Conservation (phyloP, 2,329 filamentous ascomycete species). For the Penicillium sp. region DNA sequence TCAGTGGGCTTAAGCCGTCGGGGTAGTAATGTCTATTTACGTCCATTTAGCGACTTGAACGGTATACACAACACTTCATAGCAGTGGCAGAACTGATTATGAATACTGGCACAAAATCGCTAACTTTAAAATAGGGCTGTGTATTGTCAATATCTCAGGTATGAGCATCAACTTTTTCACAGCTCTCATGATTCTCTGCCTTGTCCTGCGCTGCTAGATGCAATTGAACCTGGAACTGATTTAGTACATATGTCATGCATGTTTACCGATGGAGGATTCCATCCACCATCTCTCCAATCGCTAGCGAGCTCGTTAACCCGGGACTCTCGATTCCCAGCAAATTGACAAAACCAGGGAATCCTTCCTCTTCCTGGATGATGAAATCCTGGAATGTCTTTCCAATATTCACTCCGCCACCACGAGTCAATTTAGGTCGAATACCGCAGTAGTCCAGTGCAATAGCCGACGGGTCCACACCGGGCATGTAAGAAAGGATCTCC, state of each 20-base stretch:
- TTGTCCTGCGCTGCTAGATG: neutral
- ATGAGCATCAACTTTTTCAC: neutral
- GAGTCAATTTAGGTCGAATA: constrained; percentile 80
- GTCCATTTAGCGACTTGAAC: neutral
- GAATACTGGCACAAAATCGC: neutral
- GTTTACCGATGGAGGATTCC: constrained; percentile 49
- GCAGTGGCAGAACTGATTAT: neutral
- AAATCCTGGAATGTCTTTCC: constrained; percentile 78
- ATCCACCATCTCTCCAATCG: constrained; percentile 77
- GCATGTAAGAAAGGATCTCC: constrained; percentile 79
- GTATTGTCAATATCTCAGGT: neutral
- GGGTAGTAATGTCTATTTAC: neutral
- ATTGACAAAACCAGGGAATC: constrained; percentile 81
- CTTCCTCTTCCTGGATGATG: constrained; percentile 73
- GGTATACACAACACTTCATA: neutral
- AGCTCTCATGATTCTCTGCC: neutral
- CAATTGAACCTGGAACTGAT: neutral
- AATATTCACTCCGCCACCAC: constrained; percentile 56
- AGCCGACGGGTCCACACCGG: constrained; percentile 64
- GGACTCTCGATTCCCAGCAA: constrained; percentile 91
- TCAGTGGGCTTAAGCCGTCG: too few relatives aligned
- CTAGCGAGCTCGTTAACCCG: constrained; percentile 81
- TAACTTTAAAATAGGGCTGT: neutral
- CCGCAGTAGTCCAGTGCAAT: constrained; percentile 85
- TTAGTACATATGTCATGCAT: neutral